Conservation (phyloP, 2,329 filamentous ascomycete genomes). For the Thelonectria discophora region DNA sequence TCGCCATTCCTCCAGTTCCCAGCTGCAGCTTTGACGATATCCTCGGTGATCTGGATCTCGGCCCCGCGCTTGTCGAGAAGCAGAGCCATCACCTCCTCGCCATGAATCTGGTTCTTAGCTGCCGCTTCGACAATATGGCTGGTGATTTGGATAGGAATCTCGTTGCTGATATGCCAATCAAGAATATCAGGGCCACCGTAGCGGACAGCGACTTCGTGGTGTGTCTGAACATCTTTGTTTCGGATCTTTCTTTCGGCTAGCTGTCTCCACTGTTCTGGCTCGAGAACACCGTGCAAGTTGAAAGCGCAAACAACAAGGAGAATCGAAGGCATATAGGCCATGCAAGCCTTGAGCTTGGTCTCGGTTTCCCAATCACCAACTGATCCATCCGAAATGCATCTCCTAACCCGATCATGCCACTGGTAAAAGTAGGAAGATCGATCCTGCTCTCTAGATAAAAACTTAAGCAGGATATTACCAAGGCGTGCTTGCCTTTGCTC, state of each 20-base stretch:
- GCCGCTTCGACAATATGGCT: background rate
- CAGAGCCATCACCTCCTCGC: background rate
- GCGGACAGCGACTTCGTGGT: slow-evolving; percentile 9
- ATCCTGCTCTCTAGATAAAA: slow-evolving; percentile 3
- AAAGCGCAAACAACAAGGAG: slow-evolving; percentile 3
- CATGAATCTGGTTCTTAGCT: background rate
- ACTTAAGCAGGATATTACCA: background rate
- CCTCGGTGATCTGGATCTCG: too few species aligned
- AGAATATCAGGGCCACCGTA: slow-evolving; percentile 3
- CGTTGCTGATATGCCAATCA: slow-evolving; percentile 10
- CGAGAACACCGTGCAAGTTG: slow-evolving; percentile 10
- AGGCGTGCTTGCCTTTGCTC: slow-evolving; percentile 6
- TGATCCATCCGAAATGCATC: background rate
- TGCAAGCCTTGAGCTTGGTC: background rate
- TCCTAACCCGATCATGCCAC: background rate
- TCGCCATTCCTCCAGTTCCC: too few species aligned
- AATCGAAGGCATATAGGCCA: slow-evolving; percentile 2
- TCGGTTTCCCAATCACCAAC: background rate
- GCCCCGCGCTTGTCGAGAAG: too few species aligned
- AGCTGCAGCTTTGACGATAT: too few species aligned
- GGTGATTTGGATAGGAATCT: background rate
- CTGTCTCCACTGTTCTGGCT: slow-evolving; percentile 9
- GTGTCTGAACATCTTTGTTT: background rate
- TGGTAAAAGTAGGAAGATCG: slow-evolving; percentile 4
- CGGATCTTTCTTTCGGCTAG: slow-evolving; percentile 1